Percentiles rank a stretch among this genome's conserved stretches.
phyloP scores from a whole-genome alignment of 352 stramenopile species.

The Globisporangium paddicum region DNA sequence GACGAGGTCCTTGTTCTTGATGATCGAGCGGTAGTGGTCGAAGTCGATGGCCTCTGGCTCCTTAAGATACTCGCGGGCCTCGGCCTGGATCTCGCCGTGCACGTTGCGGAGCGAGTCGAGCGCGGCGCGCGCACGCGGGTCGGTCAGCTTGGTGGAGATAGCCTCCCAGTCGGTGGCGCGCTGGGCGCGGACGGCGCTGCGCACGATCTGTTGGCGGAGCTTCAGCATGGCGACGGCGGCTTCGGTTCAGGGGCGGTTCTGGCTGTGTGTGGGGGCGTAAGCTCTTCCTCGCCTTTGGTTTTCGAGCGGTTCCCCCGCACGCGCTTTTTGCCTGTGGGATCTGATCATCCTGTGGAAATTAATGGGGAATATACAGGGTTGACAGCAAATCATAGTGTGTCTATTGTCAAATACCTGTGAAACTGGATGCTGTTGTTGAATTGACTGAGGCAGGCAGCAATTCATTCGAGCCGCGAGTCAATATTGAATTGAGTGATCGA shows the following conservation, averaged over 20 bases:
- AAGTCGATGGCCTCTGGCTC: slow-evolving; percentile 85
- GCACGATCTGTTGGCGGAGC: slow-evolving; percentile 74
- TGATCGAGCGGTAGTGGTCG: slow-evolving; percentile 80
- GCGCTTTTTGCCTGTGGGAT: background rate
- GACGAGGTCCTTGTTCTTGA: slow-evolving; percentile 88
- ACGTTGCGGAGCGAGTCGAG: slow-evolving; percentile 75
- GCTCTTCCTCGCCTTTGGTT: slow-evolving; percentile 22
- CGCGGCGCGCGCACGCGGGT: slow-evolving; percentile 68
- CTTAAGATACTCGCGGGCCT: slow-evolving; percentile 66
- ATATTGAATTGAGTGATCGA: background rate
- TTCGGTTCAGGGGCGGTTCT: slow-evolving; percentile 4
- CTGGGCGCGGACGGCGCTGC: slow-evolving; percentile 41
- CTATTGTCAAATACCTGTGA: background rate
- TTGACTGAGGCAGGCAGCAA: background rate
- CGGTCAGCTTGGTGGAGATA: slow-evolving; percentile 71
- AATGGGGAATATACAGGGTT: background rate
- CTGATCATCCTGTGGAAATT: background rate
- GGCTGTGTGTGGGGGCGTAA: slow-evolving; percentile 3
- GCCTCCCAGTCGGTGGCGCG: slow-evolving; percentile 64
- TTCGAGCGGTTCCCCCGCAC: slow-evolving; percentile 2
- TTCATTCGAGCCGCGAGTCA: background rate
- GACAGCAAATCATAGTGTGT: background rate
- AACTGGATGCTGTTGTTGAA: background rate
- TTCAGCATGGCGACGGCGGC: slow-evolving; percentile 53
- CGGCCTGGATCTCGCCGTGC: slow-evolving; percentile 72